These are phyloP conservation scores for Darksidea phi DNA, from an alignment of 495 filamentous ascomycete genomes.

Conservation along the genomic window DNA sequence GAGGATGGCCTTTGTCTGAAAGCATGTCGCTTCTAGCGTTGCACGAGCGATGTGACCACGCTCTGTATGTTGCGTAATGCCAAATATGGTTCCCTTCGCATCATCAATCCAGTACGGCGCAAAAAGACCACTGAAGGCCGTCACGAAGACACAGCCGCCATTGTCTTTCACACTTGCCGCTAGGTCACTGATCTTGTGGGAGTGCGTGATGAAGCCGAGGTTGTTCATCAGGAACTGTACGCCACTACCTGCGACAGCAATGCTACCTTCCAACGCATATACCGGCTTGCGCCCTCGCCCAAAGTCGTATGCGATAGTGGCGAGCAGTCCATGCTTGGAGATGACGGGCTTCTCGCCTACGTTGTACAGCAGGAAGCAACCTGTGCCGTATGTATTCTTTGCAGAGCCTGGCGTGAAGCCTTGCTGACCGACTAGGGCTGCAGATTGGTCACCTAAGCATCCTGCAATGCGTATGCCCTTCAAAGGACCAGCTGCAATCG, in stretches of 20 bases:
- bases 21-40: slow-evolving; percentile 92
- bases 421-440: slow-evolving; percentile 88
- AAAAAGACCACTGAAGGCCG: slow-evolving; percentile 92
- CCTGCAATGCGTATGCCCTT: slow-evolving; percentile 79
- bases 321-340: slow-evolving; percentile 82
- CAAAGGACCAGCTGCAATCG: slow-evolving; percentile 63
- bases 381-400: slow-evolving; percentile 96
- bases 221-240: slow-evolving; percentile 92
- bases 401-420: slow-evolving; percentile 83
- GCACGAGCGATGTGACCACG: slow-evolving; percentile 90
- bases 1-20: slow-evolving; percentile 91
- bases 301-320: slow-evolving; percentile 86
- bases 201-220: slow-evolving; percentile 75
- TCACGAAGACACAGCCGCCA: slow-evolving; percentile 91
- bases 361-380: slow-evolving; percentile 94
- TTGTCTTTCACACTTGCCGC: slow-evolving; percentile 82
- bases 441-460: slow-evolving; percentile 89
- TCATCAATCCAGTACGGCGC: slow-evolving; percentile 99
- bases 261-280: slow-evolving; percentile 89
- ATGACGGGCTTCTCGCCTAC: slow-evolving; percentile 88
- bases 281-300: slow-evolving; percentile 69
- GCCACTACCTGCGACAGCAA: slow-evolving; percentile 86
- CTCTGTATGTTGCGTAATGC: slow-evolving; percentile 88
- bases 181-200: slow-evolving; percentile 76
- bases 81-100: slow-evolving; percentile 87